phyloP scores from a whole-genome alignment of 352 stramenopile genomes.

The Pythium angustatum region DNA sequence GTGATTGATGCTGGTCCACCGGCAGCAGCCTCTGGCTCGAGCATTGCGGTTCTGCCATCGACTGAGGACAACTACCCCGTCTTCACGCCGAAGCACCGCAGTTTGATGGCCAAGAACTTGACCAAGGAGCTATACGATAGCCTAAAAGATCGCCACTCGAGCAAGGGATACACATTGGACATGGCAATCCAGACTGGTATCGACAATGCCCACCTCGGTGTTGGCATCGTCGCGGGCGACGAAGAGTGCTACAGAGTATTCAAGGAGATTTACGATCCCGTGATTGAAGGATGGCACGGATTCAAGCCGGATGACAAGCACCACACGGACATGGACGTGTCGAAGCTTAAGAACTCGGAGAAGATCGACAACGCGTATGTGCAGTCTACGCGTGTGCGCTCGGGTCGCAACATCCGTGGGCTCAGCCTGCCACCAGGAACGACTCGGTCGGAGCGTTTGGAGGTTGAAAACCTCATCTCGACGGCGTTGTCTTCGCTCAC shows the following conservation, averaged over 20 bases:
- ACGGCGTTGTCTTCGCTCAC: constrained; percentile 71
- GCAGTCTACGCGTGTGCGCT: constrained; percentile 90
- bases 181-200: constrained; percentile 86
- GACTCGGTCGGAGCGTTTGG: constrained; percentile 74
- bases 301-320: constrained; percentile 83
- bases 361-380: constrained; percentile 86
- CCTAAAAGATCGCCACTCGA: constrained; percentile 70
- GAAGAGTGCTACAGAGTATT: constrained; percentile 83
- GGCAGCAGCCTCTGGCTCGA: constrained; percentile 40
- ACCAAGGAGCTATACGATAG: constrained; percentile 80
- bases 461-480: constrained; percentile 85
- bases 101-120: constrained; percentile 86
- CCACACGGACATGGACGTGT: constrained; percentile 80
- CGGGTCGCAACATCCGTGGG: constrained; percentile 89
- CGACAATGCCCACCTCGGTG: constrained; percentile 77
- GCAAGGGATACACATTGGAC: constrained; percentile 84
- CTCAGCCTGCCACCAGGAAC: constrained; percentile 88
- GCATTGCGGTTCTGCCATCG: constrained; percentile 59
- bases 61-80: constrained; percentile 73
- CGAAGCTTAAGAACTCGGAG: constrained; percentile 68
- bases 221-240: constrained; percentile 84
- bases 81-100: constrained; percentile 84
- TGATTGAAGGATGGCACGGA: constrained; percentile 87
- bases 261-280: constrained; percentile 82
- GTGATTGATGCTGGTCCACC: constrained; percentile 63